phyloP scores from a whole-genome alignment of 2,329 filamentous ascomycete genomes.

The Verticillium albo-atrum region DNA sequence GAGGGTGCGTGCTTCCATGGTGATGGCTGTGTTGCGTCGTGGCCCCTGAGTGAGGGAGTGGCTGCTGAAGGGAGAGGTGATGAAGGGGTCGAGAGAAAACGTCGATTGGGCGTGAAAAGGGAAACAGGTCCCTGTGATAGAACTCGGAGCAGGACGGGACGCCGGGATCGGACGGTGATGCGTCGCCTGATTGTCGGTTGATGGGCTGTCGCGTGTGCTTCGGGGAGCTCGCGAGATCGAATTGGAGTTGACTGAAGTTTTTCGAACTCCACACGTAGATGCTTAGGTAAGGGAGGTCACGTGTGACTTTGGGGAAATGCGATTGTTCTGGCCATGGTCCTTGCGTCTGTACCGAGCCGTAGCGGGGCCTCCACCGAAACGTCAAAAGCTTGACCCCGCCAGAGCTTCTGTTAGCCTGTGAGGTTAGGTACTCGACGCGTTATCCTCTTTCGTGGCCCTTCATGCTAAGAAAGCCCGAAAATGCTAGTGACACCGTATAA shows the following conservation, averaged over 20 bases:
- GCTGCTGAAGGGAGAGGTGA: neutral
- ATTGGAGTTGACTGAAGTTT: neutral
- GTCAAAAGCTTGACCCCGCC: neutral
- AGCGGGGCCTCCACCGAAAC: neutral
- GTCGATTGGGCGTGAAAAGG: neutral
- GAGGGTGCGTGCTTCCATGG: constrained; percentile 31
- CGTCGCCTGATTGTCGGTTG: neutral
- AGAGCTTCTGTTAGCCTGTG: neutral
- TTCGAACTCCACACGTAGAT: neutral
- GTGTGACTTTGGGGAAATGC: neutral
- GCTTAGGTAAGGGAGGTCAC: neutral
- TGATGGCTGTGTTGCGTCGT: neutral
- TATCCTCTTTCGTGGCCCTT: neutral
- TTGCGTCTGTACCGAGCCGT: neutral
- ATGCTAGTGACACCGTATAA: neutral
- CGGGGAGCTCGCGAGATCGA: neutral
- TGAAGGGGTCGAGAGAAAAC: neutral
- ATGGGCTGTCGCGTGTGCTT: neutral
- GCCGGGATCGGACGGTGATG: neutral
- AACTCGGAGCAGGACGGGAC: neutral
- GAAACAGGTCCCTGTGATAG: neutral
- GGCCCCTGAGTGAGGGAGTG: neutral
- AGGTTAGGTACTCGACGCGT: neutral
- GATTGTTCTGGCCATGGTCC: neutral
- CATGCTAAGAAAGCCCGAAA: neutral